Conservation (phyloP, 1,139 yeast species). For the Yamadazyma oceani region DNA sequence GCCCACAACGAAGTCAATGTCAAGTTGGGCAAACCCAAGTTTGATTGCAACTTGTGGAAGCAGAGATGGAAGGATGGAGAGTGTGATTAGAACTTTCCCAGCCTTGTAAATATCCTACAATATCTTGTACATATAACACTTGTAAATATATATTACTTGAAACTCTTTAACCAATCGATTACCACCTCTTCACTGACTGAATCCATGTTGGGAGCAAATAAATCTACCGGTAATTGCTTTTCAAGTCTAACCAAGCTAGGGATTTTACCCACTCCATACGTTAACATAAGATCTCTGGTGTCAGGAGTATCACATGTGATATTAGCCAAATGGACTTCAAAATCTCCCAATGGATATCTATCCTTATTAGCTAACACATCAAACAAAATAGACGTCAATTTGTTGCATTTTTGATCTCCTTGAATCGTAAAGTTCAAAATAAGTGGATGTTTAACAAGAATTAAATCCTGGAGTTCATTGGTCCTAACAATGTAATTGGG, state of each 20-base stretch:
- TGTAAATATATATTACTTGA: no score
- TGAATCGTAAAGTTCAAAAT: conserved; percentile 70
- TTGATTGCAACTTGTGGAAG: conserved; percentile 88
- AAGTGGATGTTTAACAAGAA: conserved; percentile 59
- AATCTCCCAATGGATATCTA: conserved; percentile 37
- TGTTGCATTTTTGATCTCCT: conserved; percentile 63
- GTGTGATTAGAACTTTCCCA: conserved; percentile 8
- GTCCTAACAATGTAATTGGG: conserved; percentile 46
- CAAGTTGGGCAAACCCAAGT: conserved; percentile 79
- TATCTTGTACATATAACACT: no score
- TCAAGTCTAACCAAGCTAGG: conserved; percentile 69
- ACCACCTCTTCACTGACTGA: conserved; percentile 55
- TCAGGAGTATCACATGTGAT: conserved; percentile 73
- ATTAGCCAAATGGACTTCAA: conserved; percentile 59
- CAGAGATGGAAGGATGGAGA: conserved; percentile 73
- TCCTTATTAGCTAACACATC: conserved; percentile 51
- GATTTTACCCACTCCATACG: conserved; percentile 55
- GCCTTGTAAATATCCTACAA: no score
- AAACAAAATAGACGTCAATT: conserved; percentile 64
- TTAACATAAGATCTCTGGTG: conserved; percentile 55
- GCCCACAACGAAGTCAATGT: conserved; percentile 91
- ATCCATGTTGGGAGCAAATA: conserved; percentile 48
- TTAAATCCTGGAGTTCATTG: conserved; percentile 55
- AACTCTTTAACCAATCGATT: conserved; percentile 50
- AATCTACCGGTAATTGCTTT: conserved; percentile 63